Percentiles rank a stretch among this genome's conserved stretches.
These are phyloP conservation scores for Crithidia fasciculata DNA, from an alignment of 208 protist species.

Conservation along the genomic window DNA sequence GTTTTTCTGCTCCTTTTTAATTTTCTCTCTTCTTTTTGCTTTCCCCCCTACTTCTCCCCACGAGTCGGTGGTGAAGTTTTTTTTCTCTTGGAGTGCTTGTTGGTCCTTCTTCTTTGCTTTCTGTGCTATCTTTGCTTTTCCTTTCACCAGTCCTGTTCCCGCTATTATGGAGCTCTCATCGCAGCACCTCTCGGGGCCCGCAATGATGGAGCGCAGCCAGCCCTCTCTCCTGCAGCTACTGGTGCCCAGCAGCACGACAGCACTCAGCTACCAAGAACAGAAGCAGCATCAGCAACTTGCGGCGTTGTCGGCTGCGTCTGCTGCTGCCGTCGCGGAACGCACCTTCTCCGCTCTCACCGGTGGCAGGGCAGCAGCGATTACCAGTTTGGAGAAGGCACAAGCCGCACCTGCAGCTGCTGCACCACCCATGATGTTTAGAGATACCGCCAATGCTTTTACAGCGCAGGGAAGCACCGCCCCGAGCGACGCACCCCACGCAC, in stretches of 20 bases:
- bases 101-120: conserved; percentile 1
- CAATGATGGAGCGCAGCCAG: conserved; percentile 9
- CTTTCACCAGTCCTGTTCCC: neutral
- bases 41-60: neutral
- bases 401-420: neutral
- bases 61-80: neutral
- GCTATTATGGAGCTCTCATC: too few relatives aligned
- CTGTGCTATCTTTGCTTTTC: neutral
- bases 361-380: neutral
- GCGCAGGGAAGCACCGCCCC: neutral
- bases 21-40: neutral
- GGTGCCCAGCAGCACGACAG: conserved; percentile 2
- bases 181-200: neutral
- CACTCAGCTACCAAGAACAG: neutral
- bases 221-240: conserved; percentile 16
- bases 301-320: neutral
- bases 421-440: neutral
- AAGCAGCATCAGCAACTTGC: neutral
- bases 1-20: neutral
- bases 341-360: neutral
- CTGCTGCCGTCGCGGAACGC: neutral
- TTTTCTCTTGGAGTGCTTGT: neutral
- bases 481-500: too few relatives aligned
- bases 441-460: neutral
- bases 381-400: neutral